Percentiles rank a stretch among this genome's conserved stretches.
Conservation (phyloP, 139 green algal species). For the Chlamydomonas eustigma region DNA sequence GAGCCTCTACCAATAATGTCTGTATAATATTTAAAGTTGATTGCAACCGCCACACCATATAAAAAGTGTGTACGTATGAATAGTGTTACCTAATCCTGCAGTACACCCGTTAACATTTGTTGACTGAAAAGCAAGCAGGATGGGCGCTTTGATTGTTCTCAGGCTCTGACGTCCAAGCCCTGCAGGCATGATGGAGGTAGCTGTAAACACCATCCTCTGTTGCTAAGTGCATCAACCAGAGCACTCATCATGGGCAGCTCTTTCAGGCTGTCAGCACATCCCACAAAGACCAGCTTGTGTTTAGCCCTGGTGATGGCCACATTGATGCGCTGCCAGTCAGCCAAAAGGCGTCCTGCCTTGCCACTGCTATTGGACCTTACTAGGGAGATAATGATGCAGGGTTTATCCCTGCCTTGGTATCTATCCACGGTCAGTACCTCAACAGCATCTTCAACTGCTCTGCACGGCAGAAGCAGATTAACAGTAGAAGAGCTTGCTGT, state of each 20-base stretch:
- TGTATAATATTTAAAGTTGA: too few species aligned
- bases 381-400: constrained; percentile 66
- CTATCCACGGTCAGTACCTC: constrained; percentile 87
- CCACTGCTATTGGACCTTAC: constrained; percentile 61
- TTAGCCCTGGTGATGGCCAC: constrained; percentile 87
- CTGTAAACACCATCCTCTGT: neutral
- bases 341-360: constrained; percentile 53
- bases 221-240: neutral
- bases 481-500: too few species aligned
- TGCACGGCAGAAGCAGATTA: too few species aligned
- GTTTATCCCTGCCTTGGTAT: constrained; percentile 82
- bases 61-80: too few species aligned
- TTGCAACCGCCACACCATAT: too few species aligned
- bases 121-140: too few species aligned
- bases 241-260: neutral
- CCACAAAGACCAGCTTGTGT: constrained; percentile 61
- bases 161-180: too few species aligned
- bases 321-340: constrained; percentile 87
- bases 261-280: neutral
- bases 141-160: too few species aligned
- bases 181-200: too few species aligned
- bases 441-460: constrained; percentile 15
- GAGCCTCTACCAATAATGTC: too few species aligned
- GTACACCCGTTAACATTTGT: too few species aligned
- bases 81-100: too few species aligned